A percentile compares a stretch with the other conserved stretches of the same genome.
Evolutionary conservation across 495 filamentous ascomycete species (phyloP).

Genomic region (Bacidia gigantensis): DNA sequence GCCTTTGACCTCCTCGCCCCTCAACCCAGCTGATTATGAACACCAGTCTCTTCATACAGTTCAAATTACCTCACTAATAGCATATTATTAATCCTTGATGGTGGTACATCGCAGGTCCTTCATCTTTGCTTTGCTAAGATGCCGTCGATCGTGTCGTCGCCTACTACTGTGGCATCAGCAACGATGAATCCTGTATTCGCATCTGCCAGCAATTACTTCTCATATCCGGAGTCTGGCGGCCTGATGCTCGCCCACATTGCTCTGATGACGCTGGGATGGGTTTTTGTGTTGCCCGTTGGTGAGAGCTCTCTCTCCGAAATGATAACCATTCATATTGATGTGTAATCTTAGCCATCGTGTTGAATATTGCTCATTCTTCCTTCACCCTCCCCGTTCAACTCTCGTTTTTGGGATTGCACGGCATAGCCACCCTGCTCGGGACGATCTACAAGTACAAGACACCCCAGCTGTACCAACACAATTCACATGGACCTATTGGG

Average conservation of each 20-base stretch:
- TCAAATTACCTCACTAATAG: background rate
- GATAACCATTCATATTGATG: too few species aligned
- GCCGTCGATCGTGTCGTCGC: conserved; percentile 13
- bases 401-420: conserved; percentile 60
- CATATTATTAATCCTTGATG: conserved; percentile 10
- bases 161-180: conserved; percentile 14
- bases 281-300: conserved; percentile 74
- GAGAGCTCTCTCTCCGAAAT: conserved; percentile 21
- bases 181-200: background rate
- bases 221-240: conserved; percentile 47
- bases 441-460: conserved; percentile 71
- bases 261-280: conserved; percentile 71
- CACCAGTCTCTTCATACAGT: background rate
- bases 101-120: conserved; percentile 11
- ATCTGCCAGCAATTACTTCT: conserved; percentile 56
- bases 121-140: conserved; percentile 10
- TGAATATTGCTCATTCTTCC: conserved; percentile 70
- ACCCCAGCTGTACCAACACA: conserved; percentile 78
- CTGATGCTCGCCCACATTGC: conserved; percentile 66
- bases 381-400: conserved; percentile 61
- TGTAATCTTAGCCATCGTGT: conserved; percentile 57
- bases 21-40: background rate
- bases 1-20: background rate
- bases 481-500: conserved; percentile 78
- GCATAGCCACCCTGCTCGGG: conserved; percentile 53